A percentile compares a stretch with the other conserved stretches of the same genome.
Evolutionary conservation across 176 grass and related monocot genomes (phyloP).

Genomic region (Oryza nivara): DNA sequence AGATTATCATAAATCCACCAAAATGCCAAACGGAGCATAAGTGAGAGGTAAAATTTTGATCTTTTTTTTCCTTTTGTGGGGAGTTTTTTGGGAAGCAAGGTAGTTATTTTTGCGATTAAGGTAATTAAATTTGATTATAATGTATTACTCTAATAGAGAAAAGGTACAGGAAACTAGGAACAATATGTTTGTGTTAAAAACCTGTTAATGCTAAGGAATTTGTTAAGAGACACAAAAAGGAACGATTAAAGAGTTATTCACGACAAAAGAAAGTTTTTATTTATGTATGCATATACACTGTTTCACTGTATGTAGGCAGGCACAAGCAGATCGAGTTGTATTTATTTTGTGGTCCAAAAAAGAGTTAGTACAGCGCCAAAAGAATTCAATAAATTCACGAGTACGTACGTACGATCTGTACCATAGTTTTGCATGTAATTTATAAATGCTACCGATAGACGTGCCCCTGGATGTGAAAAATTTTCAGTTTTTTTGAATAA

Average conservation of each 20-base stretch:
- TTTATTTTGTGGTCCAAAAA: not conserved
- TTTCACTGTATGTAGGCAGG: not conserved
- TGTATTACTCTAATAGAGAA: too few relatives aligned
- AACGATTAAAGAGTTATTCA: not conserved
- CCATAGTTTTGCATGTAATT: not conserved
- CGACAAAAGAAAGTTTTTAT: not conserved
- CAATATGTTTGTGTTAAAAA: too few relatives aligned
- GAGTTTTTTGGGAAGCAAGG: too few relatives aligned
- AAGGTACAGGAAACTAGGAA: too few relatives aligned
- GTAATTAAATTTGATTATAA: too few relatives aligned
- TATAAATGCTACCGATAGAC: not conserved
- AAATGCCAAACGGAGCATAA: too few relatives aligned
- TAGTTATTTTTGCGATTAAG: too few relatives aligned
- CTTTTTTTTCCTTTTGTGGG: too few relatives aligned
- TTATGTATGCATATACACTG: not conserved
- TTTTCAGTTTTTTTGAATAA: not conserved
- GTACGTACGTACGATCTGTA: not conserved
- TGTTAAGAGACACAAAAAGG: not conserved
- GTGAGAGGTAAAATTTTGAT: too few relatives aligned
- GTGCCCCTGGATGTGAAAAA: not conserved
- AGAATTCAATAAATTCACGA: slow-evolving; percentile 3
- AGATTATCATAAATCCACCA: too few relatives aligned
- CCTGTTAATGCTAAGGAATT: too few relatives aligned
- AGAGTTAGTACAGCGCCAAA: not conserved
- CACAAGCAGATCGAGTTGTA: not conserved